Percentiles rank a stretch among this genome's conserved stretches.
These are phyloP conservation scores for Epichloe aotearoae DNA, from an alignment of 2,329 filamentous ascomycete species.

Conservation along the genomic window DNA sequence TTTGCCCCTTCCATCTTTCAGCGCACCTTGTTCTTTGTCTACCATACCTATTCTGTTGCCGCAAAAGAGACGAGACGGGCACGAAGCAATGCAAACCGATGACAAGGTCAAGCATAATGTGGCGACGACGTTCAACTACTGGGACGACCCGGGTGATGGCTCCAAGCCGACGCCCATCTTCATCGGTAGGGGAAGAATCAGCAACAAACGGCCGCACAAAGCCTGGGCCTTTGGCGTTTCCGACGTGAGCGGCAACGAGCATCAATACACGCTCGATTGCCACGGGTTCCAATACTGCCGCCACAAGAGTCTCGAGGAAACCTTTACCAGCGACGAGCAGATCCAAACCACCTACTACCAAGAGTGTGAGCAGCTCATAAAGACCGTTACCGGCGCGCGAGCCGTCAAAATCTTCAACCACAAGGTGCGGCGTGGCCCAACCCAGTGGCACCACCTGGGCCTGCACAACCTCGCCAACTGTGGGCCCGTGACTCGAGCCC, in stretches of 20 bases:
- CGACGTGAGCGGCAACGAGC: conserved; percentile 27
- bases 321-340: conserved; percentile 37
- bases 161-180: conserved; percentile 25
- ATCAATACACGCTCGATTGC: conserved; percentile 25
- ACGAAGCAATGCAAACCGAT: neutral
- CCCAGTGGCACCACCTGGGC: conserved; percentile 53
- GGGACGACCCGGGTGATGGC: conserved; percentile 28
- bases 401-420: conserved; percentile 60
- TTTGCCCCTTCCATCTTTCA: no score
- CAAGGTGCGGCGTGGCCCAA: conserved; percentile 44
- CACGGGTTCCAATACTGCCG: conserved; percentile 28
- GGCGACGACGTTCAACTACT: conserved; percentile 25
- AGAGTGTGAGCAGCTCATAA: conserved; percentile 54
- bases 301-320: conserved; percentile 17
- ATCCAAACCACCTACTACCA: conserved; percentile 57
- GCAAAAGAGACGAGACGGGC: neutral
- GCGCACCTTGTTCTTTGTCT: no score
- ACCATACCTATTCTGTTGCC: no score
- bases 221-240: conserved; percentile 30
- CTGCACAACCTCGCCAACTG: conserved; percentile 44
- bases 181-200: conserved; percentile 14
- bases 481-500: conserved; percentile 24
- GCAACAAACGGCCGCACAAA: conserved; percentile 18
- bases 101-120: conserved; percentile 13
- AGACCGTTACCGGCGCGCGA: conserved; percentile 42